Percentiles rank a stretch among this genome's conserved stretches.
Conservation (phyloP, 495 filamentous ascomycete genomes). For the Penicillium egyptiacum region DNA sequence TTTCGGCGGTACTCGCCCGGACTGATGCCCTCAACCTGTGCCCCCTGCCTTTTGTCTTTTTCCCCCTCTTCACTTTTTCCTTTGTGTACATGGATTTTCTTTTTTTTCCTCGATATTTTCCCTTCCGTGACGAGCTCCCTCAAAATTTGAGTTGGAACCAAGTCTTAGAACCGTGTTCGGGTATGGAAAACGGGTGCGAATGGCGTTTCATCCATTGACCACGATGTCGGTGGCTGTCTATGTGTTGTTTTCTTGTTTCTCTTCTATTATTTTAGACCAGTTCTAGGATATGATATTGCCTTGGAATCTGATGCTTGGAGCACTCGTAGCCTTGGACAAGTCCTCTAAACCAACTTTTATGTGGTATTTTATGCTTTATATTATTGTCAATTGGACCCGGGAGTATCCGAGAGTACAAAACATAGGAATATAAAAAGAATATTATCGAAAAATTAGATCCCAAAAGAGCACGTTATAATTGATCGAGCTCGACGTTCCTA, state of each 20-base stretch:
- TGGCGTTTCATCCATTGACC: slow-evolving; percentile 49
- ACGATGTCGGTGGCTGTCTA: slow-evolving; percentile 38
- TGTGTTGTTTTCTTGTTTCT: slow-evolving; percentile 29
- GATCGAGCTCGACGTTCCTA: not conserved
- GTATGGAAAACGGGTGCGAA: slow-evolving; percentile 52
- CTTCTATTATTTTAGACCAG: slow-evolving; percentile 29
- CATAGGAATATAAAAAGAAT: not conserved
- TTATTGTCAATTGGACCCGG: not conserved
- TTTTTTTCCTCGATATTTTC: slow-evolving; percentile 42
- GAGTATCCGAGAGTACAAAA: not conserved
- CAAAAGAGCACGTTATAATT: not conserved
- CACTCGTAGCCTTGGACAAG: not conserved
- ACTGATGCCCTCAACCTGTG: slow-evolving; percentile 27
- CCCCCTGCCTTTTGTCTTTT: slow-evolving; percentile 19
- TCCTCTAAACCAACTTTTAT: not conserved
- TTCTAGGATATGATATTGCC: slow-evolving; percentile 30
- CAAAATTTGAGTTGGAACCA: slow-evolving; percentile 41
- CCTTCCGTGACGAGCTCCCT: slow-evolving; percentile 31
- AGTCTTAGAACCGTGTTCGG: slow-evolving; percentile 50
- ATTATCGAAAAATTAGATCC: not conserved
- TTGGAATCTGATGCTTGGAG: slow-evolving; percentile 13
- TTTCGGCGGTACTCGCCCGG: slow-evolving; percentile 23
- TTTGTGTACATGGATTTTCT: slow-evolving; percentile 52
- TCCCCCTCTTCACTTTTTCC: slow-evolving; percentile 24
- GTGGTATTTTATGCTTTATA: not conserved